Base-by-base conservation (phyloP, 371 early-diverging fungal genomes). In the Syncephalastrum monosporum region DNA sequence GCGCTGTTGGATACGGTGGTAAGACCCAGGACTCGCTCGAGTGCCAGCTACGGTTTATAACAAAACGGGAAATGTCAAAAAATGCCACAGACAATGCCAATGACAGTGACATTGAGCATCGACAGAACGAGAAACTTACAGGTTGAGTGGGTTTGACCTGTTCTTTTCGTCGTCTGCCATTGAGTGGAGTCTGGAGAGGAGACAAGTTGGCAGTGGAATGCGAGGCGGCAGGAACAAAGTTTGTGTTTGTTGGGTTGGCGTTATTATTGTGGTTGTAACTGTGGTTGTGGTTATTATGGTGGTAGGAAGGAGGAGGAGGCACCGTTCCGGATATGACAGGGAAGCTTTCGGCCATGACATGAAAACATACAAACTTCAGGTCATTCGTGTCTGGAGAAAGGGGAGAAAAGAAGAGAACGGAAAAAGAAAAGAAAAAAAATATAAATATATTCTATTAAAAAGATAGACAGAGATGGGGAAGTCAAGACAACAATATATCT, bases 1-100 rank as follows among this genome's bases (percentile, higher is more conserved):
- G 75, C 71, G 64, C 83, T 81, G 19, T 80, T 72, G 14, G 77
- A 79, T 25, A 72, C 78, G 4, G 84, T 74, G 4, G 88, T 87
- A 24, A 87, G 64, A 0, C 87, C 88, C 14, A 87, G 67, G 51
- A 88, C 78, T 14, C 85, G 78, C 50, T 87, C 87, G 23, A 88
- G 61, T 59, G 79, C 75, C 50, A 87, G 68, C 88, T 87, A 53
- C 29, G 17, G 16, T n/a, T 58, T 57, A 56, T 56, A 49, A 55
- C 55, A 16, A 53, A 38, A 33, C 17, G 23, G n/a, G 47, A 24
- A 21, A 24, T 56, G 15, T 47, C 13, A 16, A 59, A 24, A 17
- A 23, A 21, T 21, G 24, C 1, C 24, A 21, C 2, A 0, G n/a
- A 49, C 23, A n/a, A 3, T 24, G 21, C 0, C 19, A 50, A 1